Percentiles rank a stretch among this genome's conserved stretches.
These are phyloP conservation scores for Cynanchum wilfordii DNA, from an alignment of 257 asterid species.

Conservation along the genomic window DNA sequence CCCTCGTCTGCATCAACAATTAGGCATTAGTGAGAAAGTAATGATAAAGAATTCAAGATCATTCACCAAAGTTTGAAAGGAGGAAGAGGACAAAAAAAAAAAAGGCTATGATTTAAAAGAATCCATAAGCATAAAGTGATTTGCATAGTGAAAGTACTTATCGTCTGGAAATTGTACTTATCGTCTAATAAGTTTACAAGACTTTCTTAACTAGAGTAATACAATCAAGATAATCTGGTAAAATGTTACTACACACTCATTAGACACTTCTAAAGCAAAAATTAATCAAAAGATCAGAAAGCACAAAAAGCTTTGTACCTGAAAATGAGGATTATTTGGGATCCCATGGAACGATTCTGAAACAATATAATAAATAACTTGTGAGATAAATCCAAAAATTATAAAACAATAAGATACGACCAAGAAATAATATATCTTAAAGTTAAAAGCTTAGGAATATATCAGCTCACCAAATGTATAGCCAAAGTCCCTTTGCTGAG, in stretches of 20 bases:
- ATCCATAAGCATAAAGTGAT: too few species aligned
- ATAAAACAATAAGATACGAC: conserved; percentile 7
- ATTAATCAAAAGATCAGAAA: background rate
- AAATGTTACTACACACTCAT: background rate
- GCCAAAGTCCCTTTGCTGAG: conserved; percentile 14
- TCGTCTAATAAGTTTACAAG: background rate
- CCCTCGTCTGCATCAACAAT: conserved; percentile 36
- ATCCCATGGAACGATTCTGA: conserved; percentile 12
- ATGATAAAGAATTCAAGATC: conserved; percentile 4
- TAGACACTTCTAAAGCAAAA: background rate
- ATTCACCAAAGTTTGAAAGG: background rate
- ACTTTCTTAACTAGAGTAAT: background rate
- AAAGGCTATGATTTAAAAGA: too few species aligned
- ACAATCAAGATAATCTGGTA: background rate
- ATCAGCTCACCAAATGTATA: conserved; percentile 23
- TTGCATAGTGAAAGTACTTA: background rate
- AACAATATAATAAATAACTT: background rate
- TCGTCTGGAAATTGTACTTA: background rate
- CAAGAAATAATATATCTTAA: background rate
- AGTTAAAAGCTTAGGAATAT: conserved; percentile 3
- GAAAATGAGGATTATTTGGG: conserved; percentile 8
- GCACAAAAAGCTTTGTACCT: background rate
- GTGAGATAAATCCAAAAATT: background rate
- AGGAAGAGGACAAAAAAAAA: too few species aligned
- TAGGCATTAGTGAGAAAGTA: conserved; percentile 10